Evolutionary conservation across 805 yeast species (phyloP).

Genomic region (Suhomyces sp.): DNA sequence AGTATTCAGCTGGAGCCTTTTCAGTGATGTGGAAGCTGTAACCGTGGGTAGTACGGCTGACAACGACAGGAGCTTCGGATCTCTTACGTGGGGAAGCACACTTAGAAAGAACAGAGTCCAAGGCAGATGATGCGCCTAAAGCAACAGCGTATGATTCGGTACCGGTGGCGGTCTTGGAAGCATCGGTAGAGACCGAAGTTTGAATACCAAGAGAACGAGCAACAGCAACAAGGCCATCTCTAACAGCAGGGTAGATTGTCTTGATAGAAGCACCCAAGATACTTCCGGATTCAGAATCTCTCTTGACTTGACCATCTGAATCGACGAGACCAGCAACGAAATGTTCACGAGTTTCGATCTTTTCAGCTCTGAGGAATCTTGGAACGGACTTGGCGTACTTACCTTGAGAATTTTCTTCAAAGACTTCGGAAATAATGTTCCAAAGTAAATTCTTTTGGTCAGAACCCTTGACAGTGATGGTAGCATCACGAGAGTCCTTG

Average conservation of each 20-base stretch:
- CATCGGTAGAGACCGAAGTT: slow-evolving; percentile 29
- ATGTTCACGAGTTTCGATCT: slow-evolving; percentile 41
- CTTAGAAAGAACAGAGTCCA: slow-evolving; percentile 21
- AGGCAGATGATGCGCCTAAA: slow-evolving; percentile 22
- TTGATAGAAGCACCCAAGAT: slow-evolving; percentile 26
- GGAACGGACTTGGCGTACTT: slow-evolving; percentile 33
- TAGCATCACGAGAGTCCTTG: slow-evolving; percentile 7
- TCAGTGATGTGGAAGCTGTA: slow-evolving; percentile 30
- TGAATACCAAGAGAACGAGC: slow-evolving; percentile 46
- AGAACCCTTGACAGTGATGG: slow-evolving; percentile 4
- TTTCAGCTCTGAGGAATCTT: slow-evolving; percentile 30
- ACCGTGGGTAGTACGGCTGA: slow-evolving; percentile 20
- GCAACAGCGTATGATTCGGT: slow-evolving; percentile 16
- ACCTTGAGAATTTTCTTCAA: slow-evolving; percentile 7
- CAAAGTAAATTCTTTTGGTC: not conserved
- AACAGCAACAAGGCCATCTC: slow-evolving; percentile 35
- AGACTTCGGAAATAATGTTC: not conserved
- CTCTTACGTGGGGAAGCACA: slow-evolving; percentile 22
- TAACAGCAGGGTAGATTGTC: slow-evolving; percentile 28
- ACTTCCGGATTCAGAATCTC: slow-evolving; percentile 8
- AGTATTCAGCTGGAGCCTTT: slow-evolving; percentile 34
- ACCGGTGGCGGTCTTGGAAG: slow-evolving; percentile 8
- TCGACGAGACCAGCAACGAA: slow-evolving; percentile 47
- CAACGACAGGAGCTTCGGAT: slow-evolving; percentile 10
- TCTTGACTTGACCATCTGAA: slow-evolving; percentile 32